phyloP scores from a whole-genome alignment of 768 basidiomycete species.

The Tremella fuciformis region DNA sequence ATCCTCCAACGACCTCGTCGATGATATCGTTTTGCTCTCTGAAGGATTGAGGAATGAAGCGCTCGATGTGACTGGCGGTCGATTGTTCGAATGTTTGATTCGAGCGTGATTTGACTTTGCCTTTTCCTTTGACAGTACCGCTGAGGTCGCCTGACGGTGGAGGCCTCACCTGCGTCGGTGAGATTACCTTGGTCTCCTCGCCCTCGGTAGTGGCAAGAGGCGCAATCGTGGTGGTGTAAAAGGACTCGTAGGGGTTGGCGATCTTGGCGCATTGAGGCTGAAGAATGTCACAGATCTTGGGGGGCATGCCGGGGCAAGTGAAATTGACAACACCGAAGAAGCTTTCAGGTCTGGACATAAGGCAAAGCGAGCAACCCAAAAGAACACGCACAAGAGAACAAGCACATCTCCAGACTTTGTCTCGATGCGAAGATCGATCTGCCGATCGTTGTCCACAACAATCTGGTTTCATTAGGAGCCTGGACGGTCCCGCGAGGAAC shows the following conservation, averaged over 20 bases:
- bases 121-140: background rate
- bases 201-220: conserved; percentile 17
- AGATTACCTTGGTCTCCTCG: background rate
- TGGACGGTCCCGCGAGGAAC: background rate
- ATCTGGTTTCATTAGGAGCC: conserved; percentile 19
- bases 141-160: background rate
- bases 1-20: conserved; percentile 33
- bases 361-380: background rate
- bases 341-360: conserved; percentile 27
- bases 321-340: conserved; percentile 38
- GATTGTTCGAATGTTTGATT: conserved; percentile 16
- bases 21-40: conserved; percentile 28
- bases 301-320: conserved; percentile 24
- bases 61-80: conserved; percentile 13
- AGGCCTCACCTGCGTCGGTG: background rate
- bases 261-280: conserved; percentile 24
- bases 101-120: background rate
- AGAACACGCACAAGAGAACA: conserved; percentile 33
- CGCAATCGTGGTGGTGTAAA: conserved; percentile 35
- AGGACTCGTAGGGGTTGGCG: conserved; percentile 33
- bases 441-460: conserved; percentile 34
- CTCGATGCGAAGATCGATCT: conserved; percentile 40
- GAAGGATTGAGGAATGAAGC: conserved; percentile 24
- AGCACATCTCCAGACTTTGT: conserved; percentile 41
- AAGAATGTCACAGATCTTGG: conserved; percentile 27